phyloP scores from a whole-genome alignment of 331 rosid species.

The Pyrus hybrid region DNA sequence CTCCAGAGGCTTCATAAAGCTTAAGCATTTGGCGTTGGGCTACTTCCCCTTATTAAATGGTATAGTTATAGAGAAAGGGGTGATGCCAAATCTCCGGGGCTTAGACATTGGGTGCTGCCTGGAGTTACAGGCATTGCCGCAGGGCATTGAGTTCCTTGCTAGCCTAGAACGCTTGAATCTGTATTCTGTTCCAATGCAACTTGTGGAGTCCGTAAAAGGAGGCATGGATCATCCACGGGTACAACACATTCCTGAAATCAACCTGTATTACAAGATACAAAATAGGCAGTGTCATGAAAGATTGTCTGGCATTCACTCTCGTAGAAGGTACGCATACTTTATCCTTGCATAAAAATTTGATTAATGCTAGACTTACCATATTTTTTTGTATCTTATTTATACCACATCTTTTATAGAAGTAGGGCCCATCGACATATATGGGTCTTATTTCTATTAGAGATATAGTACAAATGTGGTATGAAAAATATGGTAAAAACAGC shows the following conservation, averaged over 20 bases:
- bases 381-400: too few relatives aligned
- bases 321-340: not conserved
- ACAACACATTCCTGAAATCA: not conserved
- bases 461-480: too few relatives aligned
- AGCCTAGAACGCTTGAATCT: not conserved
- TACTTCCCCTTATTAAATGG: not conserved
- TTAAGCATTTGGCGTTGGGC: fast-evolving
- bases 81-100: not conserved
- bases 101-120: fast-evolving
- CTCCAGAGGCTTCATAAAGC: too few relatives aligned
- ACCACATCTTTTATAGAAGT: too few relatives aligned
- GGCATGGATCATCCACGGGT: not conserved
- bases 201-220: not conserved
- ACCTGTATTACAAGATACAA: too few relatives aligned
- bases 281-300: not conserved
- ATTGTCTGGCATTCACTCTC: not conserved
- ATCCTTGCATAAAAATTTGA: not conserved
- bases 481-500: too few relatives aligned
- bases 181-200: not conserved
- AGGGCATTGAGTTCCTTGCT: not conserved
- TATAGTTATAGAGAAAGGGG: not conserved
- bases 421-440: too few relatives aligned
- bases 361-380: too few relatives aligned
- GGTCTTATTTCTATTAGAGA: too few relatives aligned
- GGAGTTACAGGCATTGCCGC: not conserved